Evolutionary conservation across 2,329 filamentous ascomycete genomes (phyloP).

Genomic region (Pseudocercospora fijiensis): DNA sequence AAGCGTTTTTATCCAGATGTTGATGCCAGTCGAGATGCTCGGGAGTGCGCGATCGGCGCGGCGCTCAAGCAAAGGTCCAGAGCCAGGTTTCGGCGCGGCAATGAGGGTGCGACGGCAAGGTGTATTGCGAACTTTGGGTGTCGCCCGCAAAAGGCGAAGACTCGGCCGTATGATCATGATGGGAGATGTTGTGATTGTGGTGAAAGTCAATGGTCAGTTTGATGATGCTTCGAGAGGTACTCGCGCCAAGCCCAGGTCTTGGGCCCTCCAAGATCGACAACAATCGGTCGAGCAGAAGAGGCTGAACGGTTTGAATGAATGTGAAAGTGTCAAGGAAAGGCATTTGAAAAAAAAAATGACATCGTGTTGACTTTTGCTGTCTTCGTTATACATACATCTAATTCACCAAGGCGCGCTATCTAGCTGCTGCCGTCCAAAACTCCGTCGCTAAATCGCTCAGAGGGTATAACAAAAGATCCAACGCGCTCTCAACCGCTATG

Average conservation of each 20-base stretch:
- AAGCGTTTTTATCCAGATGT: conserved; percentile 57
- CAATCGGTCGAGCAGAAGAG: background rate
- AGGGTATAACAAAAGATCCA: conserved; percentile 4
- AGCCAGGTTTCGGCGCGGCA: conserved; percentile 51
- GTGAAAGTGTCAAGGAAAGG: background rate
- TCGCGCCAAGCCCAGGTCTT: background rate
- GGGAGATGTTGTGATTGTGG: conserved; percentile 3
- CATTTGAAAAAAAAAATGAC: background rate
- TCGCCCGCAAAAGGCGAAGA: conserved; percentile 22
- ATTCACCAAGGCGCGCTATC: background rate
- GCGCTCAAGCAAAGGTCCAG: conserved; percentile 54
- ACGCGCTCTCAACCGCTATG: background rate
- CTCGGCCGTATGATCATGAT: conserved; percentile 31
- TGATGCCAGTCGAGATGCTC: conserved; percentile 35
- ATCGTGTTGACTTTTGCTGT: background rate
- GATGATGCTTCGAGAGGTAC: background rate
- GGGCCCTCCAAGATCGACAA: background rate
- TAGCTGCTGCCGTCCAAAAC: conserved; percentile 5
- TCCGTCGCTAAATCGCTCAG: conserved; percentile 4
- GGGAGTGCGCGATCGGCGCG: conserved; percentile 56
- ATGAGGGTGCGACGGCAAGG: conserved; percentile 45
- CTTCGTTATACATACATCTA: background rate
- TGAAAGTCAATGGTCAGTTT: background rate
- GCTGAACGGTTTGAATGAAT: background rate
- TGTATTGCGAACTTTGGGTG: conserved; percentile 7